A percentile compares a stretch with the other conserved stretches of the same genome.
Evolutionary conservation across 257 asterid species (phyloP).

Genomic region (Plantago elongata): DNA sequence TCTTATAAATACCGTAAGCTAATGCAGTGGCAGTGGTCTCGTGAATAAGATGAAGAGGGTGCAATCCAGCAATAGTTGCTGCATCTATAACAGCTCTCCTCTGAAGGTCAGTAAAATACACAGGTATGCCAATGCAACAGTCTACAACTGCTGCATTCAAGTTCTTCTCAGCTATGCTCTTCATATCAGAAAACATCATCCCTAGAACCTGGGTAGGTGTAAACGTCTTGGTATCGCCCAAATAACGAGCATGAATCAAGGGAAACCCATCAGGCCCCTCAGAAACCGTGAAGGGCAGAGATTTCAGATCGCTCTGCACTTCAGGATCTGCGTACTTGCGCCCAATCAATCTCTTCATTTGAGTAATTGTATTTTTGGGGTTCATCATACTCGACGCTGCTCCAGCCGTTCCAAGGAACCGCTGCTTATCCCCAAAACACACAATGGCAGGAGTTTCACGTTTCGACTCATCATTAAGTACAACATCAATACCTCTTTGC

Average conservation of each 20-base stretch:
- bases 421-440: constrained; percentile 90
- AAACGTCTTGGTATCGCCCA: constrained; percentile 72
- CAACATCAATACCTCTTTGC: constrained; percentile 96
- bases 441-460: constrained; percentile 89
- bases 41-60: constrained; percentile 87
- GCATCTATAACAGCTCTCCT: constrained; percentile 93
- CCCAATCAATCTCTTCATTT: constrained; percentile 80
- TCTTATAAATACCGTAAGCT: constrained; percentile 93
- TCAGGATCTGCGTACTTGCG: constrained; percentile 85
- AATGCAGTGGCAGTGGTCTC: constrained; percentile 98
- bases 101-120: constrained; percentile 91
- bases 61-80: constrained; percentile 90
- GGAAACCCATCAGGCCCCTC: constrained; percentile 97
- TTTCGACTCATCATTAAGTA: constrained; percentile 88
- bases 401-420: constrained; percentile 96
- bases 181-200: constrained; percentile 77
- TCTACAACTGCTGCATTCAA: constrained; percentile 85
- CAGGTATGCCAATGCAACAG: constrained; percentile 92
- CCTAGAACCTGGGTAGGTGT: constrained; percentile 91
- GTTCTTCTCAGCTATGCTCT: constrained; percentile 81
- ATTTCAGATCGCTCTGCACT: constrained; percentile 71
- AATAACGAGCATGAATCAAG: constrained; percentile 65
- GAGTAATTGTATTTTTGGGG: constrained; percentile 86
- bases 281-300: constrained; percentile 61
- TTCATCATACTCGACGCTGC: constrained; percentile 97